Evolutionary conservation across 495 filamentous ascomycete genomes (phyloP), one percentile per base, ranked within the genome.

Genomic region (Aspergillus homomorphus): DNA sequence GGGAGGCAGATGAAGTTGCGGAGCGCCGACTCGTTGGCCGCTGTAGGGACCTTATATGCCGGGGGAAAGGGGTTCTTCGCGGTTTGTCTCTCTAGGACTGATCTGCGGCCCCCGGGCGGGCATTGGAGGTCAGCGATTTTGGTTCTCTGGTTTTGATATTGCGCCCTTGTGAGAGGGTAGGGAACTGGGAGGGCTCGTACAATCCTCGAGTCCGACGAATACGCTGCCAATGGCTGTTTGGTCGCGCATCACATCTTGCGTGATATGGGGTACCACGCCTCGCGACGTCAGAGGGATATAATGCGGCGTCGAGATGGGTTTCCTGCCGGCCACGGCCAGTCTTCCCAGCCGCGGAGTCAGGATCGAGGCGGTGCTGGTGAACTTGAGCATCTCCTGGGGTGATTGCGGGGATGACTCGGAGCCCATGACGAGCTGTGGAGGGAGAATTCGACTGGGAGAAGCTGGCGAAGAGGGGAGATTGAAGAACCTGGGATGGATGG

Each of bases 141-240:
- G 2, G 12, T 49, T 7, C 26, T 49, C n/a, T 22, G 20, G 9
- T 16, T 42, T 28, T 14, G 16, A 8, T 38, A 38, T 38, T 9
- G 12, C 21, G 14, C 33, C 21, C 21, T 19, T 49, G 23, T 10
- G 58, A 21, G 18, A 52, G 7, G 24, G 53, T 16, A 58, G 51
- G 23, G 56, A 41, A 19, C 55, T 41, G 18, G 38, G 24, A 23
- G 16, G 26, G 46, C 24, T 81, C 87, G 76, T 76, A 97, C 94
- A 98, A 72, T 98, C 95, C 81, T 98, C 94, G 14, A 98, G 72
- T 14, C 89, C 90, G 56, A 91, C 77, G 70, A 93, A 96, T 22
- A 91, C 76, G 49, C 88, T 89, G 19, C 71, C 73, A 44, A 92
- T 77, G 6, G 82, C 65, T 7, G 86, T 84, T 61, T 88, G 80